A percentile compares a stretch with the other conserved stretches of the same genome.
Conservation (phyloP, 2,329 filamentous ascomycete species). For the Colletotrichum euphorbiae region DNA sequence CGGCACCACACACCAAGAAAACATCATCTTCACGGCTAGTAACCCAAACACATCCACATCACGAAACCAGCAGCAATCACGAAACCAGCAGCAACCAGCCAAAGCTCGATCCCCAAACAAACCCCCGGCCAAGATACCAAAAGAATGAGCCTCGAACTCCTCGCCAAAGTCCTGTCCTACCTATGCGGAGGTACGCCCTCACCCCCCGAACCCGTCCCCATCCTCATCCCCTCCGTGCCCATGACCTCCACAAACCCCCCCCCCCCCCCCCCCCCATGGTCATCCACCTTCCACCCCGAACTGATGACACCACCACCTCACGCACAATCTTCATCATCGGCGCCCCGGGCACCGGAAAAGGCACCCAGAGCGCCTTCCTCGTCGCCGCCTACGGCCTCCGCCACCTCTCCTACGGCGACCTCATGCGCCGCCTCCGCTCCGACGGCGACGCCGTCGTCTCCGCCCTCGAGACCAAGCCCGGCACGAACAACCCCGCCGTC, state of each 20-base stretch:
- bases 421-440: constrained; percentile 1
- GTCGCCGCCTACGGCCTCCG: neutral
- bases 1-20: too few relatives aligned
- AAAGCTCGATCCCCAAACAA: too few relatives aligned
- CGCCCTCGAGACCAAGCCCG: neutral
- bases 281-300: too few relatives aligned
- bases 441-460: neutral
- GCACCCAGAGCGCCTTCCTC: neutral
- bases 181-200: neutral
- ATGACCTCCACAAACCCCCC: too few relatives aligned
- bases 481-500: neutral
- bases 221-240: too few relatives aligned
- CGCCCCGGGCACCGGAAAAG: neutral
- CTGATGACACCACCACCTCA: neutral
- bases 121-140: neutral
- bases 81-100: too few relatives aligned
- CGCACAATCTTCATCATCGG: constrained; percentile 13
- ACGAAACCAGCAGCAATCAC: too few relatives aligned
- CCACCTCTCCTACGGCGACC: constrained; percentile 7
- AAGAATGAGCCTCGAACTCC: neutral
- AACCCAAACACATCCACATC: too few relatives aligned
- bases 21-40: too few relatives aligned
- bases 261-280: neutral
- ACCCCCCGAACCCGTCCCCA: too few relatives aligned
- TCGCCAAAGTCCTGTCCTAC: neutral